These are phyloP conservation scores for Cutaneotrichosporon daszewskae DNA, from an alignment of 1,284 basidiomycete genomes.

Conservation along the genomic window DNA sequence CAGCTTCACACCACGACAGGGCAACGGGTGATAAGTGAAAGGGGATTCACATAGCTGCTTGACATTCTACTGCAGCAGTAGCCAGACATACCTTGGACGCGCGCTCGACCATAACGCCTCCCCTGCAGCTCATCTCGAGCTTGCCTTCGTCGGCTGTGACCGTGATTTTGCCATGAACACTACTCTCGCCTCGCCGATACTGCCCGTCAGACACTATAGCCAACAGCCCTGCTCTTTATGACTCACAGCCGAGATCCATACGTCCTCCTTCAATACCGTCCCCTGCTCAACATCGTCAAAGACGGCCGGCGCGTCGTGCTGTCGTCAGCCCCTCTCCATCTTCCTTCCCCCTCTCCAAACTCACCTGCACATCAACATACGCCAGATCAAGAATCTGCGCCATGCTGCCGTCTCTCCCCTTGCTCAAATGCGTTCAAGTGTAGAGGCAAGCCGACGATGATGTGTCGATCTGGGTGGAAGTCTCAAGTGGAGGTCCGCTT, in stretches of 20 bases:
- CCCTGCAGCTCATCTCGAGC: constrained; percentile 16
- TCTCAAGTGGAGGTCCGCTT: background rate
- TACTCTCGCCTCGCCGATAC: constrained; percentile 34
- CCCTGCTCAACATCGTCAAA: constrained; percentile 47
- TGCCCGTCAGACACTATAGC: constrained; percentile 7
- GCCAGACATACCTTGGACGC: constrained; percentile 24
- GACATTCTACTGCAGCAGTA: too few species aligned
- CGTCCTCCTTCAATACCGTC: constrained; percentile 34
- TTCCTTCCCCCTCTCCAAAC: background rate
- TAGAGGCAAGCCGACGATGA: background rate
- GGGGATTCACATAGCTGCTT: background rate
- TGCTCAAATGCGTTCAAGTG: background rate
- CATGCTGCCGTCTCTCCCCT: background rate
- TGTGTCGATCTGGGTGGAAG: background rate
- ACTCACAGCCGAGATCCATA: constrained; percentile 46
- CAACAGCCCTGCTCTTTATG: background rate
- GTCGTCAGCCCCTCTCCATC: constrained; percentile 3
- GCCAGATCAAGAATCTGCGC: constrained; percentile 25
- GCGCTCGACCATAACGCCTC: constrained; percentile 31
- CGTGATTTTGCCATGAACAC: constrained; percentile 41
- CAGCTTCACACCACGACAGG: constrained; percentile 1
- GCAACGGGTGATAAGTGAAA: background rate
- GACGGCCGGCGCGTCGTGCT: constrained; percentile 45
- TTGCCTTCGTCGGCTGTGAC: constrained; percentile 30
- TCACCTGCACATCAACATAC: constrained; percentile 46